Evolutionary conservation across 441 rosid species (phyloP).

Genomic region (Capsella rubella): DNA sequence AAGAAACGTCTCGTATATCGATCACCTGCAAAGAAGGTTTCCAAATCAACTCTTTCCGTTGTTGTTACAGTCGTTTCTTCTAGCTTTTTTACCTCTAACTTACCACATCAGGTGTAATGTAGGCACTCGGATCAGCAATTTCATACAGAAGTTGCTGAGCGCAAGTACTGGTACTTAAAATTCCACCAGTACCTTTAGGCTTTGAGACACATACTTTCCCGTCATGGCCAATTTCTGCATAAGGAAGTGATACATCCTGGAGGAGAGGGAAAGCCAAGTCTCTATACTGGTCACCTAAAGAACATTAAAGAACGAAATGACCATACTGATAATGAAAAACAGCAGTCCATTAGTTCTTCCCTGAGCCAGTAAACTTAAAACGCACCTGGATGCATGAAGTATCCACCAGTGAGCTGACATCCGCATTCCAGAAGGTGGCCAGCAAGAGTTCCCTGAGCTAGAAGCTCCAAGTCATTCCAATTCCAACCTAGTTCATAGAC

Average conservation of each 20-base stretch:
- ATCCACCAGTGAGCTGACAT: slow-evolving; percentile 97
- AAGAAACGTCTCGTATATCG: slow-evolving; percentile 76
- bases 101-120: slow-evolving; percentile 94
- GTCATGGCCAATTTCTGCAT: slow-evolving; percentile 70
- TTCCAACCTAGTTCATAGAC: slow-evolving; percentile 96
- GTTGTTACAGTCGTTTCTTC: slow-evolving; percentile 4
- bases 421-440: slow-evolving; percentile 96
- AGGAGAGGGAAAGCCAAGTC: slow-evolving; percentile 62
- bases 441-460: slow-evolving; percentile 89
- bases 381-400: slow-evolving; percentile 96
- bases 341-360: not conserved
- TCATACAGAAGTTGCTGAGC: slow-evolving; percentile 94
- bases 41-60: slow-evolving; percentile 12
- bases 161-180: slow-evolving; percentile 73
- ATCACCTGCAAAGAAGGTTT: slow-evolving; percentile 60
- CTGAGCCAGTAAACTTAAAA: slow-evolving; percentile 26
- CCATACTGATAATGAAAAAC: slow-evolving; percentile 2
- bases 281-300: slow-evolving; percentile 75
- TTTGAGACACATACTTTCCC: slow-evolving; percentile 72
- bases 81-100: slow-evolving; percentile 39
- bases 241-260: slow-evolving; percentile 83
- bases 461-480: slow-evolving; percentile 77
- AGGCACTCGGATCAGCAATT: slow-evolving; percentile 85
- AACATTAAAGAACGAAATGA: slow-evolving; percentile 20
- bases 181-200: slow-evolving; percentile 78